Base-by-base conservation (phyloP, 805 yeast genomes). In the Wickerhamiella occidentalis region DNA sequence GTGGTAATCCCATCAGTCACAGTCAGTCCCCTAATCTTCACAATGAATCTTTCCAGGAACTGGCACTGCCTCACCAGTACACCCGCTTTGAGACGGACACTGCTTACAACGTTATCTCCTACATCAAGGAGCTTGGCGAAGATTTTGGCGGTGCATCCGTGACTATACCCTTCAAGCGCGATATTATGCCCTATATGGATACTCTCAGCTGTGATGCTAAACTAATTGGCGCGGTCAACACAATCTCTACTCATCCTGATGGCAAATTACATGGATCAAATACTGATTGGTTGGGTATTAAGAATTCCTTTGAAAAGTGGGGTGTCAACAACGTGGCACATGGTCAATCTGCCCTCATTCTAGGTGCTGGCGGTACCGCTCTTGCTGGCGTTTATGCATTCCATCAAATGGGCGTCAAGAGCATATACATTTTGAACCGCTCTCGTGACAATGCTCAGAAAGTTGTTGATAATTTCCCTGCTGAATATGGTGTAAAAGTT, bases 351-450 rank as follows among this genome's bases (percentile, higher is more conserved):
- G 96, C 96, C 28, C 68, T 88, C 52, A 82, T 92, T 41, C 71
- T 92, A 55, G 99, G 99, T 47, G 96, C 95, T 18, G 99, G 99
- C 38, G 99, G 99, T 40, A 88, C 99, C 22, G 80, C 96, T 0
- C 76, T 96, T 60, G 96, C 98, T 38, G 97, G 96, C 0, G 78
- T 85, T 13, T 87, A 76, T 64, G 96, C 98, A 1, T 72, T 92
- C 55, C 76, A 78, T 61, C 61, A 77, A 53, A 68, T 90, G 70
- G 96, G 96, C 2, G 85, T 94, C 64, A 57, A 68, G 19, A 78
- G 72, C 56, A 84, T 90, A 52, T 86, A 79, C 68, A 71, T 90
- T 70, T 62, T 85, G 51, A 90, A 88, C 69, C 78, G 97, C 64
- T 86, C 95, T 1, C 63, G 68, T 0, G 68, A 80, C 7, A 85